phyloP scores from a whole-genome alignment of 768 basidiomycete genomes.

The Termitomyces sp. region DNA sequence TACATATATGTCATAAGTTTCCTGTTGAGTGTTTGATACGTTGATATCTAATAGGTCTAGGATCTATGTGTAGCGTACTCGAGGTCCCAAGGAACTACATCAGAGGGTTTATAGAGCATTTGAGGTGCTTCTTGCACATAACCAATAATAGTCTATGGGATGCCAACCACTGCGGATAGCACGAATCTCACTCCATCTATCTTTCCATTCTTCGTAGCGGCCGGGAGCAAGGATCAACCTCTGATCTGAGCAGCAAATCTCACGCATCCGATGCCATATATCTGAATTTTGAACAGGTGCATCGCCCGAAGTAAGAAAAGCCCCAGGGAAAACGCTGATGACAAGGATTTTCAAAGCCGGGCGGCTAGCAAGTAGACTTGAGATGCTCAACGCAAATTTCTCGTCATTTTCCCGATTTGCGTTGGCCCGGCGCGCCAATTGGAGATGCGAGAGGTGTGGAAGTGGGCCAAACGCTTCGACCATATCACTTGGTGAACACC shows the following conservation, averaged over 20 bases:
- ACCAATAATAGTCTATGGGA: constrained; percentile 16
- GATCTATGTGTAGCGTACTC: neutral
- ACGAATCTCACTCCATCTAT: constrained; percentile 17
- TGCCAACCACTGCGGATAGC: constrained; percentile 13
- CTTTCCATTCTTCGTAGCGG: constrained; percentile 17
- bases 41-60: neutral
- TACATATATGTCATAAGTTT: too few relatives aligned
- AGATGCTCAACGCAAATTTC: constrained; percentile 27
- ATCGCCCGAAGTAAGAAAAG: constrained; percentile 6
- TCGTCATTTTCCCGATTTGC: constrained; percentile 37
- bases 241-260: constrained; percentile 15
- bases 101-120: neutral
- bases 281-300: constrained; percentile 16
- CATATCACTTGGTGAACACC: constrained; percentile 28
- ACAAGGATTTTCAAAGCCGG: constrained; percentile 28
- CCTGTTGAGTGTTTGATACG: too few relatives aligned
- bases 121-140: neutral
- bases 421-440: constrained; percentile 31
- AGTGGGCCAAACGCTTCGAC: constrained; percentile 26
- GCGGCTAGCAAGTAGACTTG: constrained; percentile 20
- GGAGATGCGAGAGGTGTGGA: constrained; percentile 31
- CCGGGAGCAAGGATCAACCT: constrained; percentile 21
- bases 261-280: constrained; percentile 20
- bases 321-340: constrained; percentile 24
- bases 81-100: neutral